Evolutionary conservation across 371 early-diverging fungal species (phyloP), one percentile per base, ranked within the genome.

Genomic region (Syncephalis fuscata): DNA sequence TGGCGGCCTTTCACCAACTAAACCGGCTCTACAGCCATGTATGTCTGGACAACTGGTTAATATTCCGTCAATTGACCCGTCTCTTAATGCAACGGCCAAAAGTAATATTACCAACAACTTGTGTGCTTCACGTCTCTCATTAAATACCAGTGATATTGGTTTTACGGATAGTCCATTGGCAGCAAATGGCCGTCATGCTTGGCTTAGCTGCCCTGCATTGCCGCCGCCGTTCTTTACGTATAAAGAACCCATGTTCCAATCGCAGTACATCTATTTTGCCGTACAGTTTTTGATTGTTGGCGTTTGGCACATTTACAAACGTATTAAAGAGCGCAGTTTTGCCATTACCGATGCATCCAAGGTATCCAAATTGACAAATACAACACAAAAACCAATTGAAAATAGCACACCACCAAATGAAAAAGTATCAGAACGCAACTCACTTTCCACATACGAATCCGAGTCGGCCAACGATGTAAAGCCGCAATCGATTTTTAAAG

Each of bases 231-330:
- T 17, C 10, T 67, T 78, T 48, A 69, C 70, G 4, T 78, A 54
- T 44, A 62, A 43, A 14, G 78, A 78, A 44, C 71, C 66, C 19
- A 74, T 73, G 66, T 80, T 73, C 68, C 51, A 50, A 44, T 27
- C 39, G 63, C 32, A 32, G 11, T 32, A 32, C 32, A 32, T 32
- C 32, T 32, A 32, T 11, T 32, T 32, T 32, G 32, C 32, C 7
- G 7, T 32, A 11, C 32, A 71, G 43, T 51, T 70, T 9, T 49
- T 52, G 9, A 41, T 73, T 1, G 55, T 72, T 22, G 47, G 52
- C 20, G 20, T 63, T 1, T 80, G 78, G 78, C 57, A 63, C 9
- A 7, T 60, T 14, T 71, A 68, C 61, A 74, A 74, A 48, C 32
- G 32, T 7, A 32, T 32, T 4, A 32, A 32, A 11, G 32, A 32